A percentile compares a stretch with the other conserved stretches of the same genome.
Evolutionary conservation across 2,329 filamentous ascomycete species (phyloP).

Genomic region (Stachybotrys elegans): DNA sequence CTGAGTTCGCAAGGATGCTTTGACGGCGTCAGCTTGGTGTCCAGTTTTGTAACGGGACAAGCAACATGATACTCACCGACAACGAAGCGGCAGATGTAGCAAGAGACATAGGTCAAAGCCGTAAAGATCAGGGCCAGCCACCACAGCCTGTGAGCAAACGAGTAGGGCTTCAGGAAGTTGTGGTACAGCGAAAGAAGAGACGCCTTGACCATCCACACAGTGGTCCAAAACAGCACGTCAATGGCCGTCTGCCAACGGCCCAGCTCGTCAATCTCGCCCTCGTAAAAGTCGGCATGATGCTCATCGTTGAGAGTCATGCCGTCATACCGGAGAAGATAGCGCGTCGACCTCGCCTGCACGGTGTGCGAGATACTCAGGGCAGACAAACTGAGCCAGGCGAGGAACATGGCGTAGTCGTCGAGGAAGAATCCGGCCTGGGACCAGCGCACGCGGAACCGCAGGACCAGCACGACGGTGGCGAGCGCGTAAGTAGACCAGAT

Average conservation of each 20-base stretch:
- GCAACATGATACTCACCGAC: background rate
- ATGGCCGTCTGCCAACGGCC: background rate
- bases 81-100: background rate
- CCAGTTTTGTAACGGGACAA: background rate
- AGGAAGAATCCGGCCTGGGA: no score
- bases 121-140: background rate
- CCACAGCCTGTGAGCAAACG: background rate
- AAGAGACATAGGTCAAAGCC: background rate
- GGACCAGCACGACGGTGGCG: no score
- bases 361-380: slow-evolving; percentile 9
- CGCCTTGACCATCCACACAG: background rate
- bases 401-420: slow-evolving; percentile 23
- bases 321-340: background rate
- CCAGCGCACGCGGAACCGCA: no score
- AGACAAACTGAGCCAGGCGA: slow-evolving; percentile 17
- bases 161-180: background rate
- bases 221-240: background rate
- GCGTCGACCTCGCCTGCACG: slow-evolving; percentile 4
- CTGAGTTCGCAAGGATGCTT: background rate
- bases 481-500: no score
- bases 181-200: background rate
- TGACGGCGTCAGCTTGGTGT: background rate
- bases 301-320: background rate
- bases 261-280: background rate
- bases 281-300: background rate